Base-by-base conservation (phyloP, 495 filamentous ascomycete genomes). In the Neurospora hispaniola region DNA sequence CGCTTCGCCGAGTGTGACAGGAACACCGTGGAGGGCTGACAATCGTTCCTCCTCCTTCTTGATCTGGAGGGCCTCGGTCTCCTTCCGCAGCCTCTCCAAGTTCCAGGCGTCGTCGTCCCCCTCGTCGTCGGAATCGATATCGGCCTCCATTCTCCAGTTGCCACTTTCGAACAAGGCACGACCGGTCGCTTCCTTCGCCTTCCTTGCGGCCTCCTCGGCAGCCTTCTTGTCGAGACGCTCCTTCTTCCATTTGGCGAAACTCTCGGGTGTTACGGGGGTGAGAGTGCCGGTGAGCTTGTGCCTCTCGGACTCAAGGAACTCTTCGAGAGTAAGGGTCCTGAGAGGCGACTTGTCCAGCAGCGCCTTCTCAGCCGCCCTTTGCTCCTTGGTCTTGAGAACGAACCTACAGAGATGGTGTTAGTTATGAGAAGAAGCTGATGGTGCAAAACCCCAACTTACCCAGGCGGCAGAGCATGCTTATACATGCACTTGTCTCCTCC, bases 401-500 rank as follows among this genome's bases (percentile, higher is more conserved):
- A 98, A 99, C 44, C 93, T 96, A 74, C 59, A 71, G 43, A 59
- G 27, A 11, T 1, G 20, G 27, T 48, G 73, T 77, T 85, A 79
- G 84, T 76, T 70, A 75, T 31, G 59, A 38, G 16, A 35, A 76
- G 12, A 46, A 35, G 2, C 71, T 35, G 23, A 27, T 10, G 18
- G 41, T 14, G 6, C 7, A 10, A 20, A 12, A 9, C 8, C 69
- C 35, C 9, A 44, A 87, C 90, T 80, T 88, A 95, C 90, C 96
- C 96, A 78, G 94, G 90, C 74, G 96, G 96, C 78, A 99, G 88
- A 74, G 91, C 93, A 81, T 99, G 96, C 82, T 91, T 93, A 79
- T 99, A 99, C 91, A 94, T 98, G 91, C 96, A 99, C 83, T 97
- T 92, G 82, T 99, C 90, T 70, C 93, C 96, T 73, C 93, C 94